A percentile compares a stretch with the other conserved stretches of the same genome.
Conservation (phyloP, 2,329 filamentous ascomycete species). For the Basipetospora chlamydospora region DNA sequence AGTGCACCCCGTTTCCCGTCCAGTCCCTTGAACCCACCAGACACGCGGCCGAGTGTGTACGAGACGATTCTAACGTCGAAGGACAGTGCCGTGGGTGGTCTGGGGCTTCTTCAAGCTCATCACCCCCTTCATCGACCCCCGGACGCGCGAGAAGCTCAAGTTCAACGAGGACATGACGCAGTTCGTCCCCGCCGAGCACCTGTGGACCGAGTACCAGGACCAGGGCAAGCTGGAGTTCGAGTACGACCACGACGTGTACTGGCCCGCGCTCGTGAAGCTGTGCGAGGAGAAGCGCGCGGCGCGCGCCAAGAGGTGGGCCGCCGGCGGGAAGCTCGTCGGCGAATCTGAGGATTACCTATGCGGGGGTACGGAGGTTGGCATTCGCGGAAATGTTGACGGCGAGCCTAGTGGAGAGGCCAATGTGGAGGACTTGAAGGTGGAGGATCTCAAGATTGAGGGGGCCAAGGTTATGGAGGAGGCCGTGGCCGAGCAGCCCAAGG, state of each 20-base stretch:
- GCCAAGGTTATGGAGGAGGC: slow-evolving; percentile 5
- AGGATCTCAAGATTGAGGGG: slow-evolving; percentile 16
- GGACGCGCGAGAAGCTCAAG: slow-evolving; percentile 88
- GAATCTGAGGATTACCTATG: slow-evolving; percentile 81
- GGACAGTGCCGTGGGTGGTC: slow-evolving; percentile 73
- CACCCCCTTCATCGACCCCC: slow-evolving; percentile 88
- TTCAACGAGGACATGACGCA: slow-evolving; percentile 86
- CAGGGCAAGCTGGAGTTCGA: slow-evolving; percentile 69
- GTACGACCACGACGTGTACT: slow-evolving; percentile 81
- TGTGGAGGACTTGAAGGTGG: slow-evolving; percentile 18
- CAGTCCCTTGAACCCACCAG: too few species aligned
- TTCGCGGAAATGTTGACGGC: not conserved
- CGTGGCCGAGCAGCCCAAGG: not conserved
- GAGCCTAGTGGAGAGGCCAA: not conserved
- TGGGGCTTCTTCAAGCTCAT: slow-evolving; percentile 93
- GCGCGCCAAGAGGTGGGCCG: slow-evolving; percentile 58
- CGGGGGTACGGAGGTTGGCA: slow-evolving; percentile 26
- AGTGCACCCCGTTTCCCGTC: too few species aligned
- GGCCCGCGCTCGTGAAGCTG: slow-evolving; percentile 68
- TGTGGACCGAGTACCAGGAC: slow-evolving; percentile 60
- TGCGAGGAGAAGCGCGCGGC: slow-evolving; percentile 50
- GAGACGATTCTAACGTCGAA: not conserved
- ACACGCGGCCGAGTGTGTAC: too few species aligned
- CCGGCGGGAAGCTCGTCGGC: slow-evolving; percentile 66
- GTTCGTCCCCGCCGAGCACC: slow-evolving; percentile 68